Conservation (phyloP, 768 basidiomycete genomes). For the Calocera viscosa region DNA sequence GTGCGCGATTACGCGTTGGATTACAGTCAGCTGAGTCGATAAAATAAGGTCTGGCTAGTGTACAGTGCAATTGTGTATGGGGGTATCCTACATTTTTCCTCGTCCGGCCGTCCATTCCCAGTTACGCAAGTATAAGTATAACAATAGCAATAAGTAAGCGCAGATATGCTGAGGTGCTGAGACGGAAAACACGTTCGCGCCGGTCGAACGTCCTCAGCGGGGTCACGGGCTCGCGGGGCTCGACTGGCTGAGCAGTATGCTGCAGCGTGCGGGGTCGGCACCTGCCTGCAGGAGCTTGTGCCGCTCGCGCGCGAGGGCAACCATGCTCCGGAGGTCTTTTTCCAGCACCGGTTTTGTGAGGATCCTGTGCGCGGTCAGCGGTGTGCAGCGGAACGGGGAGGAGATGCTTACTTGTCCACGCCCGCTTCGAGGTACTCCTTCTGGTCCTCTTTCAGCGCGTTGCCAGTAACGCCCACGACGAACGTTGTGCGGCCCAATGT, state of each 20-base stretch:
- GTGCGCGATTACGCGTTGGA: no score
- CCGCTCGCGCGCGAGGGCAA: slow-evolving; percentile 11
- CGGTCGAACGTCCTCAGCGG: no score
- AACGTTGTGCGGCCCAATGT: slow-evolving; percentile 56
- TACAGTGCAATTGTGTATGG: no score
- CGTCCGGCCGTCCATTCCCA: no score
- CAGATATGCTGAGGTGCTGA: no score
- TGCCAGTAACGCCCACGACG: slow-evolving; percentile 42
- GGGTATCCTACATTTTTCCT: no score
- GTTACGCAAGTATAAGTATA: no score
- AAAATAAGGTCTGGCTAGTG: not conserved
- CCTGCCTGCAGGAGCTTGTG: not conserved
- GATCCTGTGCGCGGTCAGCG: slow-evolving; percentile 28
- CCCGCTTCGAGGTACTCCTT: slow-evolving; percentile 64
- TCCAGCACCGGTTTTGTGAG: slow-evolving; percentile 62
- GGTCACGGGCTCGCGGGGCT: no score
- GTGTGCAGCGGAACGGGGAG: not conserved
- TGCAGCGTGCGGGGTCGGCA: not conserved
- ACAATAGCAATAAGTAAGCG: no score
- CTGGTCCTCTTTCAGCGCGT: slow-evolving; percentile 48
- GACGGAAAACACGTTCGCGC: no score
- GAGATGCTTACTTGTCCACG: slow-evolving; percentile 36
- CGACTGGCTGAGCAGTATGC: no score
- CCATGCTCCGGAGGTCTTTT: slow-evolving; percentile 15
- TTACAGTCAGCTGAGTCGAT: not conserved